A percentile compares a stretch with the other conserved stretches of the same genome.
phyloP scores from a whole-genome alignment of 2,329 filamentous ascomycete genomes.

The Bertia moriformis region DNA sequence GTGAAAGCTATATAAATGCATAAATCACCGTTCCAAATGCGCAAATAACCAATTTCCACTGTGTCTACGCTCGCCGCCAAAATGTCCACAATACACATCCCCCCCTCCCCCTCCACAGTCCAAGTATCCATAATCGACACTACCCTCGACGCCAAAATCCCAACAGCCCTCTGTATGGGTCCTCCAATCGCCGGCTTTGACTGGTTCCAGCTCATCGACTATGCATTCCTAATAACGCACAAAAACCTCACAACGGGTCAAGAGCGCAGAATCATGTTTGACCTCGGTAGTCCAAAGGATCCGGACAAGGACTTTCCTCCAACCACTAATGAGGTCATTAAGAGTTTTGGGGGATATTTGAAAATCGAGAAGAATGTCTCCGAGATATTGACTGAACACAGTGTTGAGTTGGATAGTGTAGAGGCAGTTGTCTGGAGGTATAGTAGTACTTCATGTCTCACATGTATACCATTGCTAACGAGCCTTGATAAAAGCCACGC shows the following conservation, averaged over 20 bases:
- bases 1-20: too few relatives aligned
- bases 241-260: too few relatives aligned
- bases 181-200: conserved; percentile 2
- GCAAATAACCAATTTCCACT: too few relatives aligned
- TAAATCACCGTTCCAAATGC: too few relatives aligned
- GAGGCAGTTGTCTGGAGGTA: conserved; percentile 18
- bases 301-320: conserved; percentile 18
- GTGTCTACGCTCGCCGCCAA: too few relatives aligned
- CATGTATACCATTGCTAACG: too few relatives aligned
- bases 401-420: conserved; percentile 14
- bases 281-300: conserved; percentile 29
- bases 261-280: conserved; percentile 25
- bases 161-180: too few relatives aligned
- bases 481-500: neutral
- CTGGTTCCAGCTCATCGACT: neutral
- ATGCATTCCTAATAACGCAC: conserved; percentile 10
- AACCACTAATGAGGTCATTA: too few relatives aligned
- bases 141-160: too few relatives aligned
- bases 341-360: too few relatives aligned
- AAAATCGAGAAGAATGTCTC: conserved; percentile 22
- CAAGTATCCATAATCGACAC: conserved; percentile 4
- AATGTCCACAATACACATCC: too few relatives aligned
- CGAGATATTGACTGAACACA: conserved; percentile 18
- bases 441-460: too few relatives aligned
- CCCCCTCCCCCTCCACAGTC: neutral